phyloP scores from a whole-genome alignment of 345 rosid species.

The Punica granatum region DNA sequence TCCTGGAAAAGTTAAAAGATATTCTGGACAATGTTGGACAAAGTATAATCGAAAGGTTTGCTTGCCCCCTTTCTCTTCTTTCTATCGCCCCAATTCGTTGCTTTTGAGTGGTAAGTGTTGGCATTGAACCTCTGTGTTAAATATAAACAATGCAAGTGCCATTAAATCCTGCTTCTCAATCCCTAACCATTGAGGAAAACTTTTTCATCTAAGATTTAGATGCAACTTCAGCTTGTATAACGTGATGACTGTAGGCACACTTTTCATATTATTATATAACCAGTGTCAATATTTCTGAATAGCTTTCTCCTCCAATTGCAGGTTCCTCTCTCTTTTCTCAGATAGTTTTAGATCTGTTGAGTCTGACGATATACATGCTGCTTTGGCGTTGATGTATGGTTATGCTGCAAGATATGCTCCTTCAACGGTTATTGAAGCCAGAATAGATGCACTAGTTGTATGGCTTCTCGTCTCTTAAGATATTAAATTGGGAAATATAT shows the following conservation, averaged over 20 bases:
- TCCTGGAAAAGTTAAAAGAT: conserved; percentile 80
- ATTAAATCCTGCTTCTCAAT: neutral
- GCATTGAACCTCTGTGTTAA: neutral
- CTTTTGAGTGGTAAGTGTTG: neutral
- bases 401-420: conserved; percentile 99
- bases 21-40: conserved; percentile 78
- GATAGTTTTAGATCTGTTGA: conserved; percentile 68
- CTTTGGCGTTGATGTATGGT: conserved; percentile 98
- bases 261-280: conserved; percentile 2
- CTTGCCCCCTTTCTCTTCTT: conserved; percentile 1
- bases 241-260: neutral
- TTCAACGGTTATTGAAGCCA: conserved; percentile 89
- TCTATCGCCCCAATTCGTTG: neutral
- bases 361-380: conserved; percentile 98
- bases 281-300: conserved; percentile 17
- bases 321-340: conserved; percentile 77
- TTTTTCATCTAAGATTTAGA: neutral
- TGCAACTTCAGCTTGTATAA: neutral
- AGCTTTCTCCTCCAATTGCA: conserved; percentile 23
- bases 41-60: conserved; percentile 76
- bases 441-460: conserved; percentile 97
- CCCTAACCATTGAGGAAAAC: neutral
- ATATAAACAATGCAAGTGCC: neutral
- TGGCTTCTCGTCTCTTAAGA: conserved; percentile 19
- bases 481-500: neutral